Conservation (phyloP, 345 rosid species). For the Ailanthus altissimus region DNA sequence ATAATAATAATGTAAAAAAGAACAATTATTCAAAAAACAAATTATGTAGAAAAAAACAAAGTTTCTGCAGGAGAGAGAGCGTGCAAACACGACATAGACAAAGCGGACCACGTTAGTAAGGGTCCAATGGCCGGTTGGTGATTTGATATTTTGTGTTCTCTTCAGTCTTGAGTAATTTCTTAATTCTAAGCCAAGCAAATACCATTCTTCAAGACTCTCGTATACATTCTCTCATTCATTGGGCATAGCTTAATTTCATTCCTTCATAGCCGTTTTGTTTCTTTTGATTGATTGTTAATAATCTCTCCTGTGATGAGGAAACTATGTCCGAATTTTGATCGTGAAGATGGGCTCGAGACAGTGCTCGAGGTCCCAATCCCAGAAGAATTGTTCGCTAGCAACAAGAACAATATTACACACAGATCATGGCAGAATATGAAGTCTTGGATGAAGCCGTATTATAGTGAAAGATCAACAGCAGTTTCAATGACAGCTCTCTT, state of each 20-base stretch:
- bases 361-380: slow-evolving; percentile 97
- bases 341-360: slow-evolving; percentile 90
- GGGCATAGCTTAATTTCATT: too few relatives aligned
- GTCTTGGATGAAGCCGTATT: slow-evolving; percentile 65
- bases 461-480: slow-evolving; percentile 28
- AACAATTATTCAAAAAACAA: too few relatives aligned
- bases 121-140: slow-evolving; percentile 75
- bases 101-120: slow-evolving; percentile 57
- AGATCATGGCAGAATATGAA: slow-evolving; percentile 79
- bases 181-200: slow-evolving; percentile 17
- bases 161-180: slow-evolving; percentile 25
- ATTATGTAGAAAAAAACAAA: too few relatives aligned
- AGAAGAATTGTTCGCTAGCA: slow-evolving; percentile 67
- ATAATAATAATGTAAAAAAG: too few relatives aligned
- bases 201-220: neutral
- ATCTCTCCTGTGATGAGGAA: slow-evolving; percentile 61
- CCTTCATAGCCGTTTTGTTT: too few relatives aligned
- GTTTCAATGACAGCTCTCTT: slow-evolving; percentile 42
- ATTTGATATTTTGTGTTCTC: slow-evolving; percentile 20
- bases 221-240: neutral
- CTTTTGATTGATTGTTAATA: neutral
- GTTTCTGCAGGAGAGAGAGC: slow-evolving; percentile 33
- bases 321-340: slow-evolving; percentile 81
- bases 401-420: slow-evolving; percentile 29
- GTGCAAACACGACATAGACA: slow-evolving; percentile 80